Evolutionary conservation across 2,329 filamentous ascomycete genomes (phyloP).

Genomic region (Septoria petroselini): DNA sequence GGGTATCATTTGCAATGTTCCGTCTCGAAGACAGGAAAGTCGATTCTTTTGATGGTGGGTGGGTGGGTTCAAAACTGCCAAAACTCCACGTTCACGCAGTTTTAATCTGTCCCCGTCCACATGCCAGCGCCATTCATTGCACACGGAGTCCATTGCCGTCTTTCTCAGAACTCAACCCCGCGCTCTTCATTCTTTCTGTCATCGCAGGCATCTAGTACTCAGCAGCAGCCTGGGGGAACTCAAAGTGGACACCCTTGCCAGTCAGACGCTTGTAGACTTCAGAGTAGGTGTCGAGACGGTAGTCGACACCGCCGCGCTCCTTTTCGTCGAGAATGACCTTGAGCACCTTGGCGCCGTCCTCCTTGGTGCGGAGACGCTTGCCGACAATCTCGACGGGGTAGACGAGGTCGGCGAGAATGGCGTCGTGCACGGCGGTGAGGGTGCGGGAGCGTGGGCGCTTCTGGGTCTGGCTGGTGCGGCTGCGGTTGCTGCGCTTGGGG

Average conservation of each 20-base stretch:
- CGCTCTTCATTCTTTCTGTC: too few species aligned
- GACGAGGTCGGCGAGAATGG: constrained; percentile 96
- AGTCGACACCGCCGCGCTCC: constrained; percentile 98
- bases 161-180: too few species aligned
- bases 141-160: too few species aligned
- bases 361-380: constrained; percentile 97
- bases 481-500: constrained; percentile 96
- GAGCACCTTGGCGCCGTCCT: constrained; percentile 96
- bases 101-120: background rate
- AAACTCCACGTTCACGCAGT: too few species aligned
- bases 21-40: too few species aligned
- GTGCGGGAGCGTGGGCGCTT: constrained; percentile 98
- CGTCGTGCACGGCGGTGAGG: constrained; percentile 97
- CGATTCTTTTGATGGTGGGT: background rate
- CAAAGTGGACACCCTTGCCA: constrained; percentile 92
- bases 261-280: constrained; percentile 99
- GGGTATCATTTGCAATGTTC: too few species aligned
- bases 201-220: constrained; percentile 71
- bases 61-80: too few species aligned
- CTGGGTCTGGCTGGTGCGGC: constrained; percentile 94
- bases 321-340: constrained; percentile 99
- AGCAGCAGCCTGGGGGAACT: constrained; percentile 85
- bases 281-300: constrained; percentile 98
- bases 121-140: background rate
- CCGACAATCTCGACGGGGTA: constrained; percentile 99